phyloP scores from a whole-genome alignment of 176 grass and related monocot genomes.

The Urochloa ruziziensis region DNA sequence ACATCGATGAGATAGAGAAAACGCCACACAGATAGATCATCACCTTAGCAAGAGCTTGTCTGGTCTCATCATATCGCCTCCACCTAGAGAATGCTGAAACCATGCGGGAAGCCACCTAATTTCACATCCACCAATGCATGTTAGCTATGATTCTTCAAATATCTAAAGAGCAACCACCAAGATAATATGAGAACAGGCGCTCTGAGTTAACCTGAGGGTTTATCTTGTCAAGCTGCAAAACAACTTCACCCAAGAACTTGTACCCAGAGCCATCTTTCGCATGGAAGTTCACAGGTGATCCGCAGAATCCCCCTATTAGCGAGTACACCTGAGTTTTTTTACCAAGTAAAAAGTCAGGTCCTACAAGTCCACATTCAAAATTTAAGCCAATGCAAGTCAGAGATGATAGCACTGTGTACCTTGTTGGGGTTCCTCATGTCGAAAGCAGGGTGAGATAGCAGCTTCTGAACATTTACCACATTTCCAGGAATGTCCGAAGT shows the following conservation, averaged over 20 bases:
- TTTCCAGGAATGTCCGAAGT: slow-evolving; percentile 92
- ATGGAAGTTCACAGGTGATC: slow-evolving; percentile 91
- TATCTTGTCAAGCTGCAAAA: slow-evolving; percentile 94
- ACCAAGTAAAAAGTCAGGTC: slow-evolving; percentile 21
- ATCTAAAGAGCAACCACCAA: not conserved
- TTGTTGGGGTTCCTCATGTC: slow-evolving; percentile 93
- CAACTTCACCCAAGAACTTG: slow-evolving; percentile 90
- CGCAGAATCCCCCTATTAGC: slow-evolving; percentile 88
- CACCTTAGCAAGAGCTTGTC: slow-evolving; percentile 91
- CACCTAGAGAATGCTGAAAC: slow-evolving; percentile 91
- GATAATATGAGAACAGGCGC: not conserved
- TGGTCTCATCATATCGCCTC: slow-evolving; percentile 74
- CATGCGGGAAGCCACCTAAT: slow-evolving; percentile 92
- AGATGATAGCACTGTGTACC: slow-evolving; percentile 36
- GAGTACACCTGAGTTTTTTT: slow-evolving; percentile 63
- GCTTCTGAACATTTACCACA: slow-evolving; percentile 70
- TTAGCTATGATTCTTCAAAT: not conserved
- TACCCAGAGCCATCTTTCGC: slow-evolving; percentile 98
- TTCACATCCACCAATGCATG: not conserved
- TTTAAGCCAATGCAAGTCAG: not conserved
- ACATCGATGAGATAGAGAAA: not conserved
- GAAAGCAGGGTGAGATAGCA: slow-evolving; percentile 82
- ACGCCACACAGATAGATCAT: too few species aligned
- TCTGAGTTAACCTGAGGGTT: slow-evolving; percentile 72
- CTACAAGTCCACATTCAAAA: not conserved